Evolutionary conservation across 495 filamentous ascomycete genomes (phyloP), one percentile per base, ranked within the genome.

Genomic region (Aspergillus campestris): DNA sequence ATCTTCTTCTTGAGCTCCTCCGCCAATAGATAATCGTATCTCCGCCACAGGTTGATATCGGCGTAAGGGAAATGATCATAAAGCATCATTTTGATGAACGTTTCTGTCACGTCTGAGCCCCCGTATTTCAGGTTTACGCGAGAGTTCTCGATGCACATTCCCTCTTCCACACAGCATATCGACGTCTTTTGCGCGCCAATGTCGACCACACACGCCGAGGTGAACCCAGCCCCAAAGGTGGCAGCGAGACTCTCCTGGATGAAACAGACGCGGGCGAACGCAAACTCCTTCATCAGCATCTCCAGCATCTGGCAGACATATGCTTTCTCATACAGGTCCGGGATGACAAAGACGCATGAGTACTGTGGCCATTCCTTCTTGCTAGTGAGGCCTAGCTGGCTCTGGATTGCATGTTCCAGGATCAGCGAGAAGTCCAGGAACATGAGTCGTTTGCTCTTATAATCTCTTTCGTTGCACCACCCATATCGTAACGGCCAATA

Each of bases 131-230:
- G 71, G 58, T 97, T 98, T 50, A 98, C 73, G 2, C 84, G 75
- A 5, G 92, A 97, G 51, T 95, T 89, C 50, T 95, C 90, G 28
- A 95, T 71, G 60, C 85, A 89, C 73, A 98, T 85, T 9, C 92
- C 92, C 60, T 98, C 92, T 57, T 98, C 92, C 27, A 97, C 94
- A 56, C 92, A 98, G 54, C 89, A 89, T 32, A 98, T 88, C 2
- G 94, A 95, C 3, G 92, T 97, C 72, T 98, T 98, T 66, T 97
- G 89, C 3, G 92, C 94, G 12, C 92, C 92, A 34, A 97, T 84
- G 60, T 98, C 92, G 5, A 98, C 90, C 45, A 98, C 88, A 58
- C 94, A 97, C 12, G 87, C 86, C 34, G 80, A 86, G 5, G 88
- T 89, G 55, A 89, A 95, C 2, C 94, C 92, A 9, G 90, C 94